These are phyloP conservation scores for Coemansia sp. DNA, from an alignment of 192 early-diverging fungal genomes.

Conservation along the genomic window DNA sequence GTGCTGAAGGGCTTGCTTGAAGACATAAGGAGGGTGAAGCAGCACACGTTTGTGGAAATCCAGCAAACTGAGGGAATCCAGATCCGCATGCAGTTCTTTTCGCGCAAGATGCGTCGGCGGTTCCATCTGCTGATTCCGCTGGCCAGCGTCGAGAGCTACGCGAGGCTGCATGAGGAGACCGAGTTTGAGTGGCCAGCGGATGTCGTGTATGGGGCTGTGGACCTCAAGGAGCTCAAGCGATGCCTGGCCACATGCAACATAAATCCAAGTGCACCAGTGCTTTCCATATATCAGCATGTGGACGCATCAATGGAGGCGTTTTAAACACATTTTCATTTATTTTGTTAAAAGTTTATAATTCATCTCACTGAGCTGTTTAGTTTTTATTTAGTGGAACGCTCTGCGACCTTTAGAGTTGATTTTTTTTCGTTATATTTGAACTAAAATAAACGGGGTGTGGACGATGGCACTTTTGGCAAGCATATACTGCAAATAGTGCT, in stretches of 20 bases:
- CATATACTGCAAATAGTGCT: too few relatives aligned
- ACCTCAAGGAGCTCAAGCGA: constrained; percentile 7
- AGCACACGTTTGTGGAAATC: constrained; percentile 43
- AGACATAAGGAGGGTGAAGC: constrained; percentile 36
- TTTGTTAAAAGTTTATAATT: too few relatives aligned
- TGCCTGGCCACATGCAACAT: constrained; percentile 31
- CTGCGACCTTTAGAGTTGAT: too few relatives aligned
- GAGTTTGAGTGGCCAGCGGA: constrained; percentile 40
- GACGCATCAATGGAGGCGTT: constrained; percentile 31
- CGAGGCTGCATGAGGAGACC: constrained; percentile 19
- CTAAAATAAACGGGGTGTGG: too few relatives aligned
- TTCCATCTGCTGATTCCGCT: constrained; percentile 45
- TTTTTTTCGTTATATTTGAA: too few relatives aligned
- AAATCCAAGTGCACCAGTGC: constrained; percentile 16
- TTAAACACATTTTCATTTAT: constrained; percentile 3
- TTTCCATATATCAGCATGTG: constrained; percentile 48
- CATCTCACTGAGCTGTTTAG: too few relatives aligned
- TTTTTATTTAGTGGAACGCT: too few relatives aligned
- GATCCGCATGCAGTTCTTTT: constrained; percentile 47
- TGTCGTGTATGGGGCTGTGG: constrained; percentile 36
- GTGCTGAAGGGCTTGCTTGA: constrained; percentile 39
- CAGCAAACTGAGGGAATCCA: constrained; percentile 32
- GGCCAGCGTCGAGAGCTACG: constrained; percentile 22
- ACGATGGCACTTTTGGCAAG: too few relatives aligned
- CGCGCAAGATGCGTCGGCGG: constrained; percentile 31